Conservation (phyloP, 2,329 filamentous ascomycete species). For the Blastomyces gilchristii region DNA sequence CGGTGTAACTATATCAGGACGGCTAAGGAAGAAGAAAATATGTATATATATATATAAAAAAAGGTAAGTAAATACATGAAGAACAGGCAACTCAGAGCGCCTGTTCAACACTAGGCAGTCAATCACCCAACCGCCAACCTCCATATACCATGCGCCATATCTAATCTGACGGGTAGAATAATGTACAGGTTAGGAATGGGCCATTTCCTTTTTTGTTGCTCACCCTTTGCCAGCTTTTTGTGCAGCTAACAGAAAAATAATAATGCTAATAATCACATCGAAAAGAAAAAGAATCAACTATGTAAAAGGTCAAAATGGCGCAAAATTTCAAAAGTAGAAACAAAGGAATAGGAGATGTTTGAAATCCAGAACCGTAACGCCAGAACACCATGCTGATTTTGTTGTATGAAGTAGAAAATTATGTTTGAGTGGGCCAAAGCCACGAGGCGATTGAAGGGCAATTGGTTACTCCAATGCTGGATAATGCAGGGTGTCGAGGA, state of each 20-base stretch:
- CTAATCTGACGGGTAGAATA: background rate
- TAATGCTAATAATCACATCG: background rate
- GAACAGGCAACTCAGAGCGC: background rate
- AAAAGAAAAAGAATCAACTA: background rate
- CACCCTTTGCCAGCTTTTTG: background rate
- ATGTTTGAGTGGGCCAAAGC: background rate
- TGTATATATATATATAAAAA: background rate
- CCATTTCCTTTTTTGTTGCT: background rate
- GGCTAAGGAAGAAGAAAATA: background rate
- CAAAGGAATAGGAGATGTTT: conserved; percentile 5
- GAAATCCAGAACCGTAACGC: conserved; percentile 4
- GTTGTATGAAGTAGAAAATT: background rate
- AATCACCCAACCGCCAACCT: background rate
- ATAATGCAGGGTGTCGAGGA: background rate
- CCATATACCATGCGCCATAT: background rate
- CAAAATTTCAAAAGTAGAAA: background rate
- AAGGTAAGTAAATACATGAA: conserved; percentile 4
- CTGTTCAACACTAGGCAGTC: background rate
- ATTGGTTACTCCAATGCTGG: background rate
- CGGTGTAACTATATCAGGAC: conserved; percentile 1
- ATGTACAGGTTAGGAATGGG: conserved; percentile 1
- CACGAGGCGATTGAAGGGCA: background rate
- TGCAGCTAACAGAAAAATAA: background rate
- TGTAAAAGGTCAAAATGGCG: background rate
- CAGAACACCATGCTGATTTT: conserved; percentile 7